Evolutionary conservation across 2,329 filamentous ascomycete genomes (phyloP), one percentile per base, ranked within the genome.

Genomic region (Scedosporium minutisporum): DNA sequence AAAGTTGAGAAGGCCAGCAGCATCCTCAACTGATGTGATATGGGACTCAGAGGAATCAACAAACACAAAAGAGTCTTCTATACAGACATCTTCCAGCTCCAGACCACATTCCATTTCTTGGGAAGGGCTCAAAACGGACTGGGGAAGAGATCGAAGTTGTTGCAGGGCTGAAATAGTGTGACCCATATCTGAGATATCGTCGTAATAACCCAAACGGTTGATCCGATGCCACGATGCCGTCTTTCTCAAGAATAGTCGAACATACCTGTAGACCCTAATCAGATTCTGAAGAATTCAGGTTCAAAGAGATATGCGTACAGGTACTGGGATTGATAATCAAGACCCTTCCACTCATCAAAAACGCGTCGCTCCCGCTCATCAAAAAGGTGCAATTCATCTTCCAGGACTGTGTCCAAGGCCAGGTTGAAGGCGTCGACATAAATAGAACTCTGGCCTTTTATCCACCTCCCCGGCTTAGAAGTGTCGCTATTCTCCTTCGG

Each of bases 341-440:
- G 71, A 0, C 75, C 73, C 64, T 78, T 83, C 92, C 93, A 99
- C 63, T 87, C 79, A 3, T 78, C 76, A 71, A 99, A 97, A 0
- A 97, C 81, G 14, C 82, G 78, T 69, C 81, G 83, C 74, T 99
- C 95, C 18, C 85, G 87, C 63, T 86, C 83, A 68, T 95, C 84
- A 71, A 97, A 99, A 0, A 99, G 77, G 74, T 96, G 91, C 0
- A 84, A 82, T 74, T 99, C 95, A 63, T 97, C 91, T 58, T 91
- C 87, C 12, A 97, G 76, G 3, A 99, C 95, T 0, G 91, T 96
- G 64, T 93, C 87, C 58, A 99, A 77, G 2, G 93, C 91, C 14
- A 97, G 79, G 70, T 96, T 96, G 79, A 99, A 99, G 0, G 95
- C 95, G 75, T 99, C 95, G 18, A 97, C 91, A 69, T 99, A 99